Evolutionary conservation across 1,284 basidiomycete genomes (phyloP), one percentile per base, ranked within the genome.

Genomic region (Farysia itapuensis): DNA sequence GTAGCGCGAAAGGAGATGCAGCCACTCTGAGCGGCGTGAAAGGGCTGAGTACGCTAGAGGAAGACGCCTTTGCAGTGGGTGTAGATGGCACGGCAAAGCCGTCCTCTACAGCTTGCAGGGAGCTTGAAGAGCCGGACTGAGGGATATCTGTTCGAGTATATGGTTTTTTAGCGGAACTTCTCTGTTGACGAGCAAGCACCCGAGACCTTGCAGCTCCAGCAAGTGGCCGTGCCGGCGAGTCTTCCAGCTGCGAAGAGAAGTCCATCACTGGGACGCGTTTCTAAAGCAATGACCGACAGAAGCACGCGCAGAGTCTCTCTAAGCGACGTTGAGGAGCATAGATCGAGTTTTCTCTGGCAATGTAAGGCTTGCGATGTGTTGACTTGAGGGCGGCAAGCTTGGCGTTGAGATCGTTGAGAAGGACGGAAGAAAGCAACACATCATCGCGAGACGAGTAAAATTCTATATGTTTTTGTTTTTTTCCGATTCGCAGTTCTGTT

Each of bases 211-310:
- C 49, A 19, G 63, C 44, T 18, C 63, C 63, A 21, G 52, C 49
- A 23, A 61, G 24, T 2, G 58, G 50, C 26, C 44, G 52, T 42
- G 54, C 52, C 31, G 63, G 63, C 15, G 63, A 61, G 33, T 61
- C 63, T 15, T 57, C 58, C 41, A 61, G 36, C 36, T 65, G 63
- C 25, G 63, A 35, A 16, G 63, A 52, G 18, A 65, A 61, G 20
- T 65, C 58, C 63, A 65, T 65, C 37, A n/a, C n/a, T n/a, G n/a
- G n/a, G n/a, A n/a, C n/a, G n/a, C n/a, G n/a, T n/a, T n/a, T n/a
- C n/a, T n/a, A n/a, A n/a, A n/a, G n/a, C n/a, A n/a, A n/a, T n/a
- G n/a, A n/a, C n/a, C n/a, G n/a, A n/a, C n/a, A n/a, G n/a, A n/a
- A n/a, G n/a, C n/a, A n/a, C n/a, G n/a, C n/a, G n/a, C n/a, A n/a